These are phyloP conservation scores for Ophiosphaerella korrae DNA, from an alignment of 2,329 filamentous ascomycete genomes.

Conservation along the genomic window DNA sequence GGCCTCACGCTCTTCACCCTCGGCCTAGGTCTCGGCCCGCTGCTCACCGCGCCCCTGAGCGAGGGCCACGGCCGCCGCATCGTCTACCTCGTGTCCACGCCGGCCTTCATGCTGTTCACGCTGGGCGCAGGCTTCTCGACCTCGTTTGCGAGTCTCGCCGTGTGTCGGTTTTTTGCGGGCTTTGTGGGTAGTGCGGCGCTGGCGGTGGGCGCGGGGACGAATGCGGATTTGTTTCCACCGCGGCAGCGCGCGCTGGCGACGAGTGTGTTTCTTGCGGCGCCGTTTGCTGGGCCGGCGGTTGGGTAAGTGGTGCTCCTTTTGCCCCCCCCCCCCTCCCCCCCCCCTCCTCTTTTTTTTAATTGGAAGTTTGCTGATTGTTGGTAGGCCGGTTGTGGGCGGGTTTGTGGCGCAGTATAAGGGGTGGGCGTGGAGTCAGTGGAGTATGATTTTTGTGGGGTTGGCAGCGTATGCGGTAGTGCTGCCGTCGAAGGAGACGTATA, in stretches of 20 bases:
- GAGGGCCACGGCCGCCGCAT: conserved; percentile 62
- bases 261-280: conserved; percentile 48
- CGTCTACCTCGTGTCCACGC: conserved; percentile 56
- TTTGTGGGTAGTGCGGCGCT: conserved; percentile 67
- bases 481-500: conserved; percentile 62
- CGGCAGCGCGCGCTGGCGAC: conserved; percentile 41
- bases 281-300: conserved; percentile 48
- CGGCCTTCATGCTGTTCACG: conserved; percentile 60
- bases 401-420: conserved; percentile 53
- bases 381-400: conserved; percentile 51
- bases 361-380: background rate
- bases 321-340: background rate
- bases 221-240: conserved; percentile 47
- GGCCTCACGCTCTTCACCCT: conserved; percentile 65
- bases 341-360: background rate
- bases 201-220: conserved; percentile 51
- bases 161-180: conserved; percentile 73
- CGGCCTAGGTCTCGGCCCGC: conserved; percentile 64
- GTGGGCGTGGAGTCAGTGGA: conserved; percentile 54
- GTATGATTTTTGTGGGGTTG: conserved; percentile 49
- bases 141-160: conserved; percentile 57
- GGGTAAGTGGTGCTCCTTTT: conserved; percentile 31
- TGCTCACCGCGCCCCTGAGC: conserved; percentile 63
- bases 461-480: conserved; percentile 46
- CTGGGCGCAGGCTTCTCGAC: conserved; percentile 60